These are phyloP conservation scores for Starmerella davenportii DNA, from an alignment of 805 yeast genomes.

Conservation along the genomic window DNA sequence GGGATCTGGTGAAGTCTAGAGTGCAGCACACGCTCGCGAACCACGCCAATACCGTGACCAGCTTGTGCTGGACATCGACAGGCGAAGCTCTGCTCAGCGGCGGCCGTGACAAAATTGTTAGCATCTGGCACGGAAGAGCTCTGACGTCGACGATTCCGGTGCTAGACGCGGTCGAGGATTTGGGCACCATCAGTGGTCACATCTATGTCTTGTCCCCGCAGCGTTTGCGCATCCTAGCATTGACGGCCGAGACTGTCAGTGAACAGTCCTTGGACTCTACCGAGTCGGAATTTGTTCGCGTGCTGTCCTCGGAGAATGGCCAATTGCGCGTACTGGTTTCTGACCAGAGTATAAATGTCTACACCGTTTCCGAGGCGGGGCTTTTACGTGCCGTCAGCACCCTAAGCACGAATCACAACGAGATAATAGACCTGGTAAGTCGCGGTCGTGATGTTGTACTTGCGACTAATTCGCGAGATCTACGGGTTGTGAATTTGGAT, in stretches of 20 bases:
- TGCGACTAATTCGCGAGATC: slow-evolving; percentile 85
- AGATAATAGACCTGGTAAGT: slow-evolving; percentile 72
- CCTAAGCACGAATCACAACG: slow-evolving; percentile 89
- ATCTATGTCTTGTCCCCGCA: slow-evolving; percentile 13
- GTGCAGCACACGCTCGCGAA: slow-evolving; percentile 45
- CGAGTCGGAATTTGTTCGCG: slow-evolving; percentile 11
- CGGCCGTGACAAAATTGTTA: slow-evolving; percentile 71
- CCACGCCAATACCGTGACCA: slow-evolving; percentile 75
- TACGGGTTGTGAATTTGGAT: slow-evolving; percentile 43
- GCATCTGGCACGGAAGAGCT: slow-evolving; percentile 33
- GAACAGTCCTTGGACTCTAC: slow-evolving; percentile 11
- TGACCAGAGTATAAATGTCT: slow-evolving; percentile 61
- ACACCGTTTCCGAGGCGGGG: slow-evolving; percentile 22
- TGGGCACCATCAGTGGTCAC: slow-evolving; percentile 20
- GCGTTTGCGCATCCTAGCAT: slow-evolving; percentile 11
- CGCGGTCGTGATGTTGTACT: slow-evolving; percentile 56
- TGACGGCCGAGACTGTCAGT: slow-evolving; percentile 12
- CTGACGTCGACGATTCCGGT: slow-evolving; percentile 52
- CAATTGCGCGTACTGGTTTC: slow-evolving; percentile 28
- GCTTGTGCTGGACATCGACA: slow-evolving; percentile 42
- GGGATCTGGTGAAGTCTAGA: slow-evolving; percentile 57
- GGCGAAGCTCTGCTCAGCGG: slow-evolving; percentile 53
- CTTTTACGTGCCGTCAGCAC: not conserved
- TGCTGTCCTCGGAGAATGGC: slow-evolving; percentile 2
- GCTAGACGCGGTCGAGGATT: slow-evolving; percentile 31